Conservation (phyloP, 2,329 filamentous ascomycete genomes). For the Rhynchosporium agropyri region DNA sequence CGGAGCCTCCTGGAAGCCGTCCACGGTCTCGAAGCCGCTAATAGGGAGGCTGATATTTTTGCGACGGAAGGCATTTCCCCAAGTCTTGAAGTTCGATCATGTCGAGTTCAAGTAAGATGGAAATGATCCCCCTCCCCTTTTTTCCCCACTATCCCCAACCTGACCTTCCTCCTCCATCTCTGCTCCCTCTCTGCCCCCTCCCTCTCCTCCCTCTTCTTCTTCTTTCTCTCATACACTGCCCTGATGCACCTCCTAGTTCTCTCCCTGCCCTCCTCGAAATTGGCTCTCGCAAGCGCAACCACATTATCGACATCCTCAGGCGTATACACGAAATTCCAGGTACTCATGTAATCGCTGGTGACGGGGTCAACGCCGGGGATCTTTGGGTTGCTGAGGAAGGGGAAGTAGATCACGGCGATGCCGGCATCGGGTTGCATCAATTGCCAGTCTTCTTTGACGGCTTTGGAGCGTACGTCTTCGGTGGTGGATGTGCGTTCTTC, state of each 20-base stretch:
- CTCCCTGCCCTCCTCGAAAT: conserved; percentile 81
- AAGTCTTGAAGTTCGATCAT: background rate
- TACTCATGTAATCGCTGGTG: conserved; percentile 83
- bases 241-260: conserved; percentile 77
- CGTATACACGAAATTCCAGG: conserved; percentile 98
- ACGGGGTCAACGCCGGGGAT: conserved; percentile 82
- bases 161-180: conserved; percentile 51
- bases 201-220: conserved; percentile 61
- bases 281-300: conserved; percentile 78
- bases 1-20: background rate
- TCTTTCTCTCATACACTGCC: conserved; percentile 93
- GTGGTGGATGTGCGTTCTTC: conserved; percentile 66
- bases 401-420: conserved; percentile 87
- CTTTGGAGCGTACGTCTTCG: conserved; percentile 52
- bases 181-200: conserved; percentile 48
- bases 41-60: background rate
- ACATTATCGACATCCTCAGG: conserved; percentile 87
- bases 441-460: conserved; percentile 65
- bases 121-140: conserved; percentile 70
- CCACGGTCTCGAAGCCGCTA: background rate
- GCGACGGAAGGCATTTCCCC: background rate
- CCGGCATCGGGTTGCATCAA: conserved; percentile 79
- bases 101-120: conserved; percentile 48
- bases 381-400: conserved; percentile 80
- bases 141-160: conserved; percentile 55